These are phyloP conservation scores for Pseudoscleropodium purum DNA, from an alignment of 225 moss, liverwort and hornwort species.

Conservation along the genomic window DNA sequence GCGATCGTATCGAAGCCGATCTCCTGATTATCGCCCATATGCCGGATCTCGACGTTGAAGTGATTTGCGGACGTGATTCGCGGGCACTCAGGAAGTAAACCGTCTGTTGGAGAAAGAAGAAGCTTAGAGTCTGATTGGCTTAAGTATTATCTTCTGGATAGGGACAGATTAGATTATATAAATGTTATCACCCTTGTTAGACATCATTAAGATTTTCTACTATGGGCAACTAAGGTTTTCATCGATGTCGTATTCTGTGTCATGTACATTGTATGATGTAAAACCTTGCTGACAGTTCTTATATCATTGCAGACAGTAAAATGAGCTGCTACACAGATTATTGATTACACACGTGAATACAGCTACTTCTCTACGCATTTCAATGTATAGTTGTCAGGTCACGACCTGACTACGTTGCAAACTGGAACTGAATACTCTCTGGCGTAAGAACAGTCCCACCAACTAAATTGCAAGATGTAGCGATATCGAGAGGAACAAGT, in stretches of 20 bases:
- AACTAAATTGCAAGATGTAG: neutral
- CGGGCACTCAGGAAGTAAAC: neutral
- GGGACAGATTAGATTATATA: neutral
- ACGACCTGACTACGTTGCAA: neutral
- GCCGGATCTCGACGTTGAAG: constrained; percentile 73
- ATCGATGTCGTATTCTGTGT: neutral
- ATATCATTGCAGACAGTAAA: neutral
- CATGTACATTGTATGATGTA: constrained; percentile 16
- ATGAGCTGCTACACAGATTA: neutral
- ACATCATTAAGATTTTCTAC: neutral
- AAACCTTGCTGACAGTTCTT: neutral
- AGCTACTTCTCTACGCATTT: neutral
- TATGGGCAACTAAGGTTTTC: neutral
- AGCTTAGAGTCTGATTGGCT: neutral
- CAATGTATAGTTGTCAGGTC: neutral
- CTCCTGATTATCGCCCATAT: constrained; percentile 97
- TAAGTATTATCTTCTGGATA: neutral
- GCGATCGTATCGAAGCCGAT: constrained; percentile 81
- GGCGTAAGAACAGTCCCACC: neutral
- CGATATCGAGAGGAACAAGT: neutral
- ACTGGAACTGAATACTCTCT: neutral
- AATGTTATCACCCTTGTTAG: neutral
- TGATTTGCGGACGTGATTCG: neutral
- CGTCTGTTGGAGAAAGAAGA: neutral
- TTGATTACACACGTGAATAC: neutral